Conservation (phyloP, 805 yeast genomes). For the Pichia deserticola region DNA sequence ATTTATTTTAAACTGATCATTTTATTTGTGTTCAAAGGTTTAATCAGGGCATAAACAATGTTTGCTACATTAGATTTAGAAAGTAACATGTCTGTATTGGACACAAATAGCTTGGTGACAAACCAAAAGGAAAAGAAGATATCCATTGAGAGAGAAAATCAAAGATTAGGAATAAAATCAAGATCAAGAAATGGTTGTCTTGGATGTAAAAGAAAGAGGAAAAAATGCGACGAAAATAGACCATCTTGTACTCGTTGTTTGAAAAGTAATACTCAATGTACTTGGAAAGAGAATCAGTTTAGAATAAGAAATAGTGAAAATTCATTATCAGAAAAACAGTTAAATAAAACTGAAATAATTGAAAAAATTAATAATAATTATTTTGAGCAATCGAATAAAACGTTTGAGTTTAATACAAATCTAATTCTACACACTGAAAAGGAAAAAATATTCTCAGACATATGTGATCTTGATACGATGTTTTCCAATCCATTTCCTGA, state of each 20-base stretch:
- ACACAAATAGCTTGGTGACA: background rate
- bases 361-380: background rate
- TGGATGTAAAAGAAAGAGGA: constrained; percentile 19
- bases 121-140: background rate
- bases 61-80: constrained; percentile 12
- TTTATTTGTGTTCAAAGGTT: too few relatives aligned
- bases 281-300: constrained; percentile 10
- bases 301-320: background rate
- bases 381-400: too few relatives aligned
- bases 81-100: constrained; percentile 4
- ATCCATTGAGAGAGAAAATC: constrained; percentile 7
- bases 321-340: background rate
- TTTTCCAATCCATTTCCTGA: too few relatives aligned
- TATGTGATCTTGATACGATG: too few relatives aligned
- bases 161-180: constrained; percentile 8
- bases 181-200: constrained; percentile 16
- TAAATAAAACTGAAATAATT: background rate
- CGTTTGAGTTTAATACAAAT: too few relatives aligned
- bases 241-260: constrained; percentile 35
- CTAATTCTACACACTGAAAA: too few relatives aligned
- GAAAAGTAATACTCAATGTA: constrained; percentile 22
- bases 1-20: too few relatives aligned
- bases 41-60: background rate
- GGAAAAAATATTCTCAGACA: too few relatives aligned
- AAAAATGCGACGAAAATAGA: constrained; percentile 36